Percentiles rank a stretch among this genome's conserved stretches.
Evolutionary conservation across 257 asterid genomes (phyloP).

Genomic region (Lantana camara): DNA sequence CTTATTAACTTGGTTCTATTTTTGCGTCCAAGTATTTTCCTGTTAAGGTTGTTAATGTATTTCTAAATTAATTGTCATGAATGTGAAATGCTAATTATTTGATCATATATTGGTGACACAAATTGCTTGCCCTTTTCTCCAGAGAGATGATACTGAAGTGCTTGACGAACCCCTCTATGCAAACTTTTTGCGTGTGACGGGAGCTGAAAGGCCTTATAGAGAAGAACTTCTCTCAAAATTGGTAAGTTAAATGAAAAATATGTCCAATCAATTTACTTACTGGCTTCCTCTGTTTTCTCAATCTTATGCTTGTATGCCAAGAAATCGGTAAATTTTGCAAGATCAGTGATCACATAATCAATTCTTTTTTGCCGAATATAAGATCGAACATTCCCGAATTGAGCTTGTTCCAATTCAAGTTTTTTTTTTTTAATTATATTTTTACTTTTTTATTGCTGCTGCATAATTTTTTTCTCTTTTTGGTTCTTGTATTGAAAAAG

Average conservation of each 20-base stretch:
- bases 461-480: too few relatives aligned
- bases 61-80: background rate
- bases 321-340: too few relatives aligned
- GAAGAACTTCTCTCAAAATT: conserved; percentile 54
- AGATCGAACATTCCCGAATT: too few relatives aligned
- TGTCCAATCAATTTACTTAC: background rate
- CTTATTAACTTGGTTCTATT: too few relatives aligned
- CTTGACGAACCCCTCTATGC: conserved; percentile 88
- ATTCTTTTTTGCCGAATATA: too few relatives aligned
- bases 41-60: background rate
- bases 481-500: background rate
- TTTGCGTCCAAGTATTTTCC: too few relatives aligned
- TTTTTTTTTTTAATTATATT: too few relatives aligned
- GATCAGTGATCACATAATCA: background rate
- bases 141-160: conserved; percentile 85
- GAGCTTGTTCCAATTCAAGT: too few relatives aligned
- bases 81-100: conserved; percentile 17
- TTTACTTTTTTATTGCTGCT: too few relatives aligned
- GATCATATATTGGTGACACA: too few relatives aligned
- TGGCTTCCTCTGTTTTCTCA: background rate
- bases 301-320: background rate
- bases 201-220: conserved; percentile 70
- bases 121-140: conserved; percentile 10
- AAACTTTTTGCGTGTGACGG: conserved; percentile 53
- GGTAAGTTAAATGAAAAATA: conserved; percentile 42